Evolutionary conservation across 1,284 basidiomycete species (phyloP).

Genomic region (Anthracocystis setariae): DNA sequence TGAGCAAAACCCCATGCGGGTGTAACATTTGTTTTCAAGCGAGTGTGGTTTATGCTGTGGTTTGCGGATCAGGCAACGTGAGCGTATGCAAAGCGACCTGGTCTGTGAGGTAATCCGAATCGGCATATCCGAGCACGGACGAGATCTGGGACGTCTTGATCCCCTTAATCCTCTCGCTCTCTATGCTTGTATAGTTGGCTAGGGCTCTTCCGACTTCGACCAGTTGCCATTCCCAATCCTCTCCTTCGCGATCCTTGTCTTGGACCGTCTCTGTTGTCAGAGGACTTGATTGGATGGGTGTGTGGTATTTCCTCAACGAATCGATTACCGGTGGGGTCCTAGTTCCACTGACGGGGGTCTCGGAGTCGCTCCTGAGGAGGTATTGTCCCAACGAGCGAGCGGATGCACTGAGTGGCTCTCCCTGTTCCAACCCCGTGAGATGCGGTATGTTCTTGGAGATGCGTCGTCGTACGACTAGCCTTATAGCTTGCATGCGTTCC

Average conservation of each 20-base stretch:
- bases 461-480: conserved; percentile 75
- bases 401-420: conserved; percentile 18
- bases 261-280: neutral
- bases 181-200: conserved; percentile 93
- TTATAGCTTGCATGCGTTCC: conserved; percentile 91
- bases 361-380: conserved; percentile 23
- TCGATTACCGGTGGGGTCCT: conserved; percentile 43
- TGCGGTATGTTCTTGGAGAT: conserved; percentile 28
- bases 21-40: no score
- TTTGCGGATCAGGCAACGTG: conserved; percentile 8
- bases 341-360: conserved; percentile 9
- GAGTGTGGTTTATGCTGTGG: conserved; percentile 1
- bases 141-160: conserved; percentile 75
- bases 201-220: conserved; percentile 91
- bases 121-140: conserved; percentile 86
- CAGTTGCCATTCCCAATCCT: conserved; percentile 74
- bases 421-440: conserved; percentile 23
- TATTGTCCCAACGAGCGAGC: conserved; percentile 36
- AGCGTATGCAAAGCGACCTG: conserved; percentile 56
- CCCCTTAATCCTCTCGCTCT: conserved; percentile 88
- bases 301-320: conserved; percentile 27
- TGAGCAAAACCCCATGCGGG: no score
- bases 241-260: conserved; percentile 5
- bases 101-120: conserved; percentile 95
- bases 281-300: neutral